These are phyloP conservation scores for Cubamyces sp. DNA, from an alignment of 768 basidiomycete genomes.

Conservation along the genomic window DNA sequence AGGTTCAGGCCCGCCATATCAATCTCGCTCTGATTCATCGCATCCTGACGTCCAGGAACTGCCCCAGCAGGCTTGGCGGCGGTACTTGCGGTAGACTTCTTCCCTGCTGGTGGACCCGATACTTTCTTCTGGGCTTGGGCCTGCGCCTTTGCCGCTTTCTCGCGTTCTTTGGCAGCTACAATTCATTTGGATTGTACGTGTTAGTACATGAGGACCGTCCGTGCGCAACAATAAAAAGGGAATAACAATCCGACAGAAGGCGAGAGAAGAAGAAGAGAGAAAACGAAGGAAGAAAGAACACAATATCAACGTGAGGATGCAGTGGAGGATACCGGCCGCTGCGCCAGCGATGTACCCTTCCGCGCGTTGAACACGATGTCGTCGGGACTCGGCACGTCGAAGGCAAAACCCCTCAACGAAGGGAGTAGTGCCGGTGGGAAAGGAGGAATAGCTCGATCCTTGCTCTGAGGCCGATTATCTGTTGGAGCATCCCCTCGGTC, in stretches of 20 bases:
- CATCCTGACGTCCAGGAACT: constrained; percentile 41
- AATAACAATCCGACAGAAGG: constrained; percentile 36
- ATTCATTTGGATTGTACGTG: constrained; percentile 33
- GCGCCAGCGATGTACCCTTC: constrained; percentile 66
- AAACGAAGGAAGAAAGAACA: constrained; percentile 31
- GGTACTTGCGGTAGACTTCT: constrained; percentile 35
- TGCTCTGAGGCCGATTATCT: neutral
- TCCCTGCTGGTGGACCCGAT: constrained; percentile 30
- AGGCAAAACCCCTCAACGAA: constrained; percentile 54
- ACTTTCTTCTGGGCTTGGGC: constrained; percentile 48
- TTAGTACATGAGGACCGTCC: constrained; percentile 38
- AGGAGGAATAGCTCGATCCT: constrained; percentile 25
- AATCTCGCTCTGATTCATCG: constrained; percentile 57
- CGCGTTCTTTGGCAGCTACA: constrained; percentile 79
- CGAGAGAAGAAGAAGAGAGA: constrained; percentile 25
- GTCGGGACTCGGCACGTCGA: constrained; percentile 89
- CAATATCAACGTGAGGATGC: constrained; percentile 18
- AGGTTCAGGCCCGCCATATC: constrained; percentile 81
- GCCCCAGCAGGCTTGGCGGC: constrained; percentile 43
- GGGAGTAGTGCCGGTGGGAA: constrained; percentile 42
- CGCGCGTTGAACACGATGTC: constrained; percentile 84
- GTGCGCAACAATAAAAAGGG: constrained; percentile 41
- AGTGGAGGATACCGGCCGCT: constrained; percentile 41
- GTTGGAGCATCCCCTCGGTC: constrained; percentile 27
- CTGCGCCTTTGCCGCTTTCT: constrained; percentile 64